Evolutionary conservation across 1,139 yeast species (phyloP).

Genomic region (Pichia sp.): DNA sequence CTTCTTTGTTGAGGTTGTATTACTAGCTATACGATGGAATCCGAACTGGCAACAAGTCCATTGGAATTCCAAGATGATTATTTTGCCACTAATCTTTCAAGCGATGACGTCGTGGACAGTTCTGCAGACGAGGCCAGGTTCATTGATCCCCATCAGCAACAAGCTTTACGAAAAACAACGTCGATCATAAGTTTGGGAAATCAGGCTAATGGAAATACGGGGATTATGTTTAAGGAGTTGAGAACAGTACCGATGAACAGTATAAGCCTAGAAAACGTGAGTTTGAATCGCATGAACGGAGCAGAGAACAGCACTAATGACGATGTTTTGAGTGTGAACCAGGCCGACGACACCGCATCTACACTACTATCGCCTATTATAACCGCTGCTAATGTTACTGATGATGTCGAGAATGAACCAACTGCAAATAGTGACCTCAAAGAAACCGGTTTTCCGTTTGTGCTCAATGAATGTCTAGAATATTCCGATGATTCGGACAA

Average conservation of each 20-base stretch:
- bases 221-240: slow-evolving; percentile 14
- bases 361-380: slow-evolving; percentile 14
- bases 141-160: not conserved
- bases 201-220: slow-evolving; percentile 1
- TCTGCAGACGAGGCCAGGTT: not conserved
- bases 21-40: not conserved
- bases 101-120: slow-evolving; percentile 8
- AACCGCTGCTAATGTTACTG: not conserved
- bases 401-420: not conserved
- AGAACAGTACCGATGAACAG: slow-evolving; percentile 13
- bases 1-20: not conserved
- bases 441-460: slow-evolving; percentile 15
- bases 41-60: slow-evolving; percentile 6
- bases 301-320: not conserved
- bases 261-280: slow-evolving; percentile 11
- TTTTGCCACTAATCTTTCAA: slow-evolving; percentile 8
- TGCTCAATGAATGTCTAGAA: slow-evolving; percentile 23
- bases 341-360: slow-evolving; percentile 8
- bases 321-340: slow-evolving; percentile 3
- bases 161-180: slow-evolving; percentile 6
- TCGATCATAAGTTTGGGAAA: slow-evolving; percentile 9
- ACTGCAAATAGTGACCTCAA: not conserved
- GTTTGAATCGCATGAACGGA: not conserved
- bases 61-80: slow-evolving; percentile 14
- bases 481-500: slow-evolving; percentile 28